These are phyloP conservation scores for Pseudogymnoascus sp. DNA, from an alignment of 2,329 filamentous ascomycete genomes.

Conservation along the genomic window DNA sequence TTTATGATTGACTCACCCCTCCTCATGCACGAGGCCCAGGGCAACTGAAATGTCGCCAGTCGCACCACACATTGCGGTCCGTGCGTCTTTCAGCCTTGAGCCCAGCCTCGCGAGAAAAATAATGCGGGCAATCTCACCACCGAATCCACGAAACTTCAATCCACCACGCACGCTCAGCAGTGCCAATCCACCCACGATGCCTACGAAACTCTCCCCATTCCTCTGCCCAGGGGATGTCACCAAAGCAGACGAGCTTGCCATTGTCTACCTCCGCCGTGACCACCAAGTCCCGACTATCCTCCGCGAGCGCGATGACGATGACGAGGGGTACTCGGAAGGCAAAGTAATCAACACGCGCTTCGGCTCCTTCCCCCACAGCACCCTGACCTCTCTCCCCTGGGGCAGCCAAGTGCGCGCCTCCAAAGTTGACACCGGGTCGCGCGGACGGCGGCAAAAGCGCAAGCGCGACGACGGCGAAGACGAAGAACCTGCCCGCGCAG, in stretches of 20 bases:
- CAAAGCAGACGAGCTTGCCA: conserved; percentile 60
- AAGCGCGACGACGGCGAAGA: conserved; percentile 33
- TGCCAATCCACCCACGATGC: conserved; percentile 18
- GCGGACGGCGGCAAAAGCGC: conserved; percentile 57
- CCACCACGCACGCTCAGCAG: background rate
- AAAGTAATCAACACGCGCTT: conserved; percentile 87
- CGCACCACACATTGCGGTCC: background rate
- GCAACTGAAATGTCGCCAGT: conserved; percentile 4
- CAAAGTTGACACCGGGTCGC: conserved; percentile 82
- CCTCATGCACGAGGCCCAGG: background rate
- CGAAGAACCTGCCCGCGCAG: conserved; percentile 25
- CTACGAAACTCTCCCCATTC: conserved; percentile 59
- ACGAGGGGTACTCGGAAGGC: conserved; percentile 68
- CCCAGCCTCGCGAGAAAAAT: conserved; percentile 10
- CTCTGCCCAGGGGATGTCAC: conserved; percentile 61
- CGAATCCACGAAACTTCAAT: background rate
- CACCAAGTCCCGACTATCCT: conserved; percentile 71
- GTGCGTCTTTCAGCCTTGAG: background rate
- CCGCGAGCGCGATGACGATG: conserved; percentile 50
- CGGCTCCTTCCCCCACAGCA: conserved; percentile 79
- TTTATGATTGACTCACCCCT: conserved; percentile 3
- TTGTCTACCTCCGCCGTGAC: conserved; percentile 84
- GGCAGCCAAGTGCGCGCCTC: conserved; percentile 88
- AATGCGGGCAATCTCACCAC: conserved; percentile 3
- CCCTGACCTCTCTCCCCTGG: conserved; percentile 73